Percentiles rank a stretch among this genome's conserved stretches.
Conservation (phyloP, 768 basidiomycete species). For the Termitomyces sp. region DNA sequence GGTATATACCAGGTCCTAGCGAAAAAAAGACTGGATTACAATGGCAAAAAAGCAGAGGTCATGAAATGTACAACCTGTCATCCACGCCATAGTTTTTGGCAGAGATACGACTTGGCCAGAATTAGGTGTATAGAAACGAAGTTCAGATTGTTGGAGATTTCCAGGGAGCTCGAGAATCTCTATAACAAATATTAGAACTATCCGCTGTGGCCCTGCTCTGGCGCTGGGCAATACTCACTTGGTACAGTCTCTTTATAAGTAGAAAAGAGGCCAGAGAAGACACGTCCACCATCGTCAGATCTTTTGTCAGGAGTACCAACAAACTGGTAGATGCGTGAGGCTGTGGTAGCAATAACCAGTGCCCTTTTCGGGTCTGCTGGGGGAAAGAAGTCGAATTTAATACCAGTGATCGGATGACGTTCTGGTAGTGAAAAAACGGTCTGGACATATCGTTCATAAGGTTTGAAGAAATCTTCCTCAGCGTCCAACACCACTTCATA, state of each 20-base stretch:
- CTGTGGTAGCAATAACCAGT: constrained; percentile 79
- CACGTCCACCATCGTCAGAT: constrained; percentile 67
- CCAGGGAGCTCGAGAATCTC: constrained; percentile 92
- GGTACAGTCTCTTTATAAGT: constrained; percentile 72
- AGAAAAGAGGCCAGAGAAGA: constrained; percentile 72
- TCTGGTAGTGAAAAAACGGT: constrained; percentile 75
- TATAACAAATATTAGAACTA: constrained; percentile 21
- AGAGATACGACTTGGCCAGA: constrained; percentile 64
- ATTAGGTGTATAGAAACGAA: constrained; percentile 75
- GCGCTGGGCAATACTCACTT: constrained; percentile 43
- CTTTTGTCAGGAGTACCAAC: constrained; percentile 61
- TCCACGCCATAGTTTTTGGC: constrained; percentile 81
- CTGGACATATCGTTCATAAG: constrained; percentile 75
- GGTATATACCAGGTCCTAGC: constrained; percentile 85
- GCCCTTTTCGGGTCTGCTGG: constrained; percentile 54
- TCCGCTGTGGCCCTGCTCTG: neutral
- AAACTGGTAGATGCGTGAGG: constrained; percentile 88
- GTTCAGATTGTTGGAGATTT: constrained; percentile 64
- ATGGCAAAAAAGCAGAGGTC: neutral
- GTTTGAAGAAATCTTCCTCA: constrained; percentile 89
- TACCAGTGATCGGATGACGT: constrained; percentile 75
- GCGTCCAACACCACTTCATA: constrained; percentile 89
- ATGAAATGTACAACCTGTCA: constrained; percentile 61
- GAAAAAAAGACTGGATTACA: neutral
- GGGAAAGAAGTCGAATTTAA: constrained; percentile 77